These are phyloP conservation scores for Sarcocystis neurona DNA, from an alignment of 169 alveolate genomes.

Conservation along the genomic window DNA sequence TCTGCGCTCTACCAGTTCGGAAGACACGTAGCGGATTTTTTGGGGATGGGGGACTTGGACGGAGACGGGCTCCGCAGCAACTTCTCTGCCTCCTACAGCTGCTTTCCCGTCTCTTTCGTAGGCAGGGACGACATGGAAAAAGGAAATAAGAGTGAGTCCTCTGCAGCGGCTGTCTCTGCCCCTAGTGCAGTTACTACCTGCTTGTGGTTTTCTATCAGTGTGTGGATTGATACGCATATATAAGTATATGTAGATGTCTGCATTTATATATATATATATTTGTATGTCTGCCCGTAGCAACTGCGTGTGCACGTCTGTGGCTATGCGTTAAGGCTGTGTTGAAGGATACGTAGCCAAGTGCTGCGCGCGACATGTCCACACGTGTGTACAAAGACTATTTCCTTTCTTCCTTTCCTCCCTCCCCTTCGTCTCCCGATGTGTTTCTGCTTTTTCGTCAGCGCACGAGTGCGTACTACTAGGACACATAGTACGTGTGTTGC, in stretches of 20 bases:
- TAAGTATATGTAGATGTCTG: background rate
- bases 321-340: too few species aligned
- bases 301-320: too few species aligned
- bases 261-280: background rate
- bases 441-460: too few species aligned
- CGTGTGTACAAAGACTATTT: too few species aligned
- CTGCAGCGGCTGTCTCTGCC: background rate
- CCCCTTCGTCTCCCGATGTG: too few species aligned
- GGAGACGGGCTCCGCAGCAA: conserved; percentile 1
- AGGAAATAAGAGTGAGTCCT: conserved; percentile 68
- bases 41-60: conserved; percentile 13
- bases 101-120: conserved; percentile 75
- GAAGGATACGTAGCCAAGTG: too few species aligned
- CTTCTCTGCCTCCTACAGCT: conserved; percentile 46
- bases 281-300: too few species aligned
- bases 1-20: background rate
- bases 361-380: too few species aligned
- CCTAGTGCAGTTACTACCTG: background rate
- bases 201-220: background rate
- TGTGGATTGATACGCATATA: background rate
- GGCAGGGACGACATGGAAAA: conserved; percentile 79
- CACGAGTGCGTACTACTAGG: too few species aligned
- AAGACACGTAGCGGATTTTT: conserved; percentile 3
- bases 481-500: too few species aligned
- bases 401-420: too few species aligned